Evolutionary conservation across 2,329 filamentous ascomycete species (phyloP).

Genomic region (Aspergillus quadricinctus): DNA sequence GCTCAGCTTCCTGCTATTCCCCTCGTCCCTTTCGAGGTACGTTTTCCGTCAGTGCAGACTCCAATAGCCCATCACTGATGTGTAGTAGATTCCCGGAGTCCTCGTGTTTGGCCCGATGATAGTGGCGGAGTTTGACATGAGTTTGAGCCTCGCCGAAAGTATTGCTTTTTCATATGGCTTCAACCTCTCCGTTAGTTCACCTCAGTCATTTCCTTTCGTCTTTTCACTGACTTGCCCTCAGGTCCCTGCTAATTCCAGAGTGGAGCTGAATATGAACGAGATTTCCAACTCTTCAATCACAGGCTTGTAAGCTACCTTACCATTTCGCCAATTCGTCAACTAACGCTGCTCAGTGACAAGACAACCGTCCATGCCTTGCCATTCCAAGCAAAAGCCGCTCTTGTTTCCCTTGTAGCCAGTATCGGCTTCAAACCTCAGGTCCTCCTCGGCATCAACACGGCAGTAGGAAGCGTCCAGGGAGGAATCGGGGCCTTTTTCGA

Average conservation of each 20-base stretch:
- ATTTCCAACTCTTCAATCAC: conserved; percentile 21
- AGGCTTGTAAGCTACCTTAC: conserved; percentile 25
- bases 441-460: conserved; percentile 14
- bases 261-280: conserved; percentile 12
- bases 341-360: conserved; percentile 7
- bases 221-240: not conserved
- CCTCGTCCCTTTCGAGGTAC: conserved; percentile 17
- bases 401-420: conserved; percentile 8
- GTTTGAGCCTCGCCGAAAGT: conserved; percentile 6
- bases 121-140: conserved; percentile 8
- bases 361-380: conserved; percentile 14
- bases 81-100: conserved; percentile 15
- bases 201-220: too few relatives aligned
- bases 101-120: conserved; percentile 16
- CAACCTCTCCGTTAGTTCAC: conserved; percentile 12
- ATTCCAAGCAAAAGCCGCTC: conserved; percentile 10
- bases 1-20: conserved; percentile 16
- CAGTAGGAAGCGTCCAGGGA: conserved; percentile 8
- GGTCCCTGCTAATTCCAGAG: conserved; percentile 14
- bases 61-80: not conserved
- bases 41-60: not conserved
- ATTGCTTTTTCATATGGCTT: conserved; percentile 18
- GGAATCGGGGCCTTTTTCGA: conserved; percentile 20
- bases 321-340: not conserved
- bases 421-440: conserved; percentile 15